These are phyloP conservation scores for Gelatoporia subvermispora DNA, from an alignment of 768 basidiomycete genomes.

Conservation along the genomic window DNA sequence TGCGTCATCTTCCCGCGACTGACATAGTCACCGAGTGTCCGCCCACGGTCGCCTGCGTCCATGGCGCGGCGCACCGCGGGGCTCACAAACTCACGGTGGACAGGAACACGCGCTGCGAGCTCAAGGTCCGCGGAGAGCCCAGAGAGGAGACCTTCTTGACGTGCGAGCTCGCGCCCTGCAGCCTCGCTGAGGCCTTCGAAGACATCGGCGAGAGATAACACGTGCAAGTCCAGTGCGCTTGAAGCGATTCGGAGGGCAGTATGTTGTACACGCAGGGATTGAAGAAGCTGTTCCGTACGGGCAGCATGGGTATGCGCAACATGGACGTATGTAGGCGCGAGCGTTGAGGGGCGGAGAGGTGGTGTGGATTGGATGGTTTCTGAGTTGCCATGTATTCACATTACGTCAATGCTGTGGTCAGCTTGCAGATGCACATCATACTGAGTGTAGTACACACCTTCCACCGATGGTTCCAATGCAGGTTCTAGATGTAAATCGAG, in stretches of 20 bases:
- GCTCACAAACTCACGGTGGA: constrained; percentile 76
- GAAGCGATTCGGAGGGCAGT: constrained; percentile 73
- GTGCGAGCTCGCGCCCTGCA: constrained; percentile 59
- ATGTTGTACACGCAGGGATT: constrained; percentile 59
- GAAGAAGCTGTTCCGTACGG: constrained; percentile 45
- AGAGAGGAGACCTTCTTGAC: constrained; percentile 56
- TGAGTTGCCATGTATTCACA: constrained; percentile 21
- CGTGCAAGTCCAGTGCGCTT: constrained; percentile 63
- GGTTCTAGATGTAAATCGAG: constrained; percentile 57
- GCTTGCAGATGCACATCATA: neutral
- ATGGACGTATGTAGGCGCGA: constrained; percentile 62
- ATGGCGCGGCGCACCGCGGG: constrained; percentile 61
- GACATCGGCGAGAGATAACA: constrained; percentile 64
- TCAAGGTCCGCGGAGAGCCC: constrained; percentile 70
- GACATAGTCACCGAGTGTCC: constrained; percentile 79
- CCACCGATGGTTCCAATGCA: constrained; percentile 62
- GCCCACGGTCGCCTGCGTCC: constrained; percentile 60
- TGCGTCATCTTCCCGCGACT: constrained; percentile 73
- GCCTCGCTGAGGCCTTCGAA: constrained; percentile 70
- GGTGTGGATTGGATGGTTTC: constrained; percentile 64
- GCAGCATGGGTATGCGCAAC: constrained; percentile 64
- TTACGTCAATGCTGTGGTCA: constrained; percentile 1
- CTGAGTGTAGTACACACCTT: constrained; percentile 41
- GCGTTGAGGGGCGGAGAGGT: constrained; percentile 63
- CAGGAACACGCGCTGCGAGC: constrained; percentile 57